Evolutionary conservation across 192 early-diverging fungal genomes (phyloP), one percentile per base, ranked within the genome.

Genomic region (Backusella parvicylindrica): DNA sequence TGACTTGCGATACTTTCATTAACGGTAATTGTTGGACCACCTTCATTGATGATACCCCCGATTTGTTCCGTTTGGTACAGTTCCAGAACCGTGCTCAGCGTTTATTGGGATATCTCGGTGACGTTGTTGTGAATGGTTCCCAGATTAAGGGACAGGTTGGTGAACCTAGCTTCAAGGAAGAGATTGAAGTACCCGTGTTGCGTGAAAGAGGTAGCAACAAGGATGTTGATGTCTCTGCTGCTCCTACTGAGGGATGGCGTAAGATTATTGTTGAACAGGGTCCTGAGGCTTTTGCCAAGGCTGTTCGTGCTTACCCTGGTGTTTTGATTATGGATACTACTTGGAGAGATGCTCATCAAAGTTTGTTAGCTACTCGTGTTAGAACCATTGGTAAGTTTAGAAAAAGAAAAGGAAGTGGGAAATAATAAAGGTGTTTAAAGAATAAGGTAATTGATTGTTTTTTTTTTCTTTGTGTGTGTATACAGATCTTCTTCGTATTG

Each of bases 331-430:
- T 95, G 89, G 97, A 99, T 83, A 99, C 97, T 12, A 99, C 96
- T 15, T 98, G 96, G 97, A 88, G 94, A 81, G 96, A 97, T 84
- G 96, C 96, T 60, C 97, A 99, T 80, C 97, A 99, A 85, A 91
- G 89, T 85, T 86, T 99, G 77, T 86, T 99, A 64, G 97, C 97
- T 12, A 99, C 97, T 13, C 94, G 96, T 71, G 94, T 99, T 47
- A 91, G 97, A 78, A 99, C 97, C 0, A 90, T 95, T 79, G 97
- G 97, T 87, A 95, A 94, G 85, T 90, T 41, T 47, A 66, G 23
- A 37, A 41, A 1, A 66, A 33, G 36, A 26, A 26, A 64, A 18
- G 40, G 28, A 35, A 35, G 23, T 12, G 31, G 1, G 0, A 68
- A 41, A 56, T 37, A 65, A 65, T 65, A 16, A 26, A 18, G 15